Percentiles rank a stretch among this genome's conserved stretches.
phyloP scores from a whole-genome alignment of 768 basidiomycete species.

The Dacryopinax primogenitus region DNA sequence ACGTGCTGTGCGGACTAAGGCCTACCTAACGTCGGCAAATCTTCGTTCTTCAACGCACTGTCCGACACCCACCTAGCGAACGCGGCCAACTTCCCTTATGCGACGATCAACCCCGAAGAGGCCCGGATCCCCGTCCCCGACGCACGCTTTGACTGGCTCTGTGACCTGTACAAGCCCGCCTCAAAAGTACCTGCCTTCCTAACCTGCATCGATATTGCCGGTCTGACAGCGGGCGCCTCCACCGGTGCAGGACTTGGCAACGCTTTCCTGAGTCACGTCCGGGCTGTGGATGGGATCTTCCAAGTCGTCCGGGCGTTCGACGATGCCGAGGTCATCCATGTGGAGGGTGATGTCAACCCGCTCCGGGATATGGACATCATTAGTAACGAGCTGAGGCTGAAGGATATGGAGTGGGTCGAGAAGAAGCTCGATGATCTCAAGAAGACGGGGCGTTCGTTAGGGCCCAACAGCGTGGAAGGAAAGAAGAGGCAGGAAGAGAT shows the following conservation, averaged over 20 bases:
- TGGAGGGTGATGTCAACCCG: slow-evolving; percentile 95
- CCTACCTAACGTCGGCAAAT: slow-evolving; percentile 94
- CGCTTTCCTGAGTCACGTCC: slow-evolving; percentile 91
- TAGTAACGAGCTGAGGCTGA: slow-evolving; percentile 80
- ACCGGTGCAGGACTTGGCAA: slow-evolving; percentile 97
- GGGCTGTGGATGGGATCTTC: slow-evolving; percentile 98
- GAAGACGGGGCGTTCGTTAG: slow-evolving; percentile 57
- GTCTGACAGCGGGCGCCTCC: slow-evolving; percentile 92
- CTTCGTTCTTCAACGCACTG: slow-evolving; percentile 96
- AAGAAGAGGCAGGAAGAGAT: slow-evolving; percentile 96
- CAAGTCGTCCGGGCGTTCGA: slow-evolving; percentile 97
- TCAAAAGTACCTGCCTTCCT: slow-evolving; percentile 84
- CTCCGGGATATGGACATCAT: slow-evolving; percentile 96
- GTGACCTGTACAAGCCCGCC: slow-evolving; percentile 75
- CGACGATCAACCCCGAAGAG: slow-evolving; percentile 77
- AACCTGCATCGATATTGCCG: slow-evolving; percentile 97
- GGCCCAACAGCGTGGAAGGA: slow-evolving; percentile 69
- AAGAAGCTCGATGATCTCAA: slow-evolving; percentile 72
- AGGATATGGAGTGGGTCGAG: slow-evolving; percentile 98
- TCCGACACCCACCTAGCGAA: slow-evolving; percentile 88
- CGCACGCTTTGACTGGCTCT: slow-evolving; percentile 86
- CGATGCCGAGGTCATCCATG: slow-evolving; percentile 98
- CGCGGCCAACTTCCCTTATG: slow-evolving; percentile 96
- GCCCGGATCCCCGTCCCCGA: slow-evolving; percentile 96
- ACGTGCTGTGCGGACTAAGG: slow-evolving; percentile 33